Evolutionary conservation across 2,329 filamentous ascomycete genomes (phyloP).

Genomic region (Xylariaceae sp.): DNA sequence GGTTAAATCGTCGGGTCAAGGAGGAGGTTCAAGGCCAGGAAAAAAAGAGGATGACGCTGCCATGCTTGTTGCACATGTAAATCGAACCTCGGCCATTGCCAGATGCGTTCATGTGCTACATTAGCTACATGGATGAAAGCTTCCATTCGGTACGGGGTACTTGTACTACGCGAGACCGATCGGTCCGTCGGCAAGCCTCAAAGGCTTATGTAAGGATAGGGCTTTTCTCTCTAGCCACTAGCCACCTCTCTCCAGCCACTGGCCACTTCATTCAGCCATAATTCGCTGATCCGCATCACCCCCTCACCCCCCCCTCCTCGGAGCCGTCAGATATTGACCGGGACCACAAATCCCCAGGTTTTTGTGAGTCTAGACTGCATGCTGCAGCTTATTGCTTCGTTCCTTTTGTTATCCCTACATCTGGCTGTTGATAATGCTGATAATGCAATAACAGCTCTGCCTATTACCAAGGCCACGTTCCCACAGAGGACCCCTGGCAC

Average conservation of each 20-base stretch:
- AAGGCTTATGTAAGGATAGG: background rate
- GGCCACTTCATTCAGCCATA: background rate
- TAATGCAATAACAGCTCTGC: slow-evolving; percentile 5
- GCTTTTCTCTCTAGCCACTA: background rate
- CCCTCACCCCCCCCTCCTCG: background rate
- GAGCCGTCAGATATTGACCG: background rate
- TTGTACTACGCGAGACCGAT: slow-evolving; percentile 3
- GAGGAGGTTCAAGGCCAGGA: slow-evolving; percentile 19
- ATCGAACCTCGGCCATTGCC: slow-evolving; percentile 37
- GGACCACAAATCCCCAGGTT: slow-evolving; percentile 16
- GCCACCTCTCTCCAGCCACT: no score
- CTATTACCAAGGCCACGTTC: slow-evolving; percentile 1
- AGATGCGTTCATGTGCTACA: slow-evolving; percentile 27
- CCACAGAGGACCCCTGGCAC: slow-evolving; percentile 15
- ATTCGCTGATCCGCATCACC: background rate
- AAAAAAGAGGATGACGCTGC: slow-evolving; percentile 34
- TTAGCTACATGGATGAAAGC: slow-evolving; percentile 1
- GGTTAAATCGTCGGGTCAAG: slow-evolving; percentile 20
- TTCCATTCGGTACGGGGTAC: no score
- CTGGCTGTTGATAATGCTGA: slow-evolving; percentile 4
- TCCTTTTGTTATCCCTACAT: slow-evolving; percentile 12
- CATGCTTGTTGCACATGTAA: slow-evolving; percentile 36
- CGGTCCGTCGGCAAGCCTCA: background rate
- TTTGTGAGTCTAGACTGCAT: slow-evolving; percentile 13
- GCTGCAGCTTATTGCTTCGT: slow-evolving; percentile 16